Base-by-base conservation (phyloP, 2,329 filamentous ascomycete species). In the Aspergillus ochraceus region DNA sequence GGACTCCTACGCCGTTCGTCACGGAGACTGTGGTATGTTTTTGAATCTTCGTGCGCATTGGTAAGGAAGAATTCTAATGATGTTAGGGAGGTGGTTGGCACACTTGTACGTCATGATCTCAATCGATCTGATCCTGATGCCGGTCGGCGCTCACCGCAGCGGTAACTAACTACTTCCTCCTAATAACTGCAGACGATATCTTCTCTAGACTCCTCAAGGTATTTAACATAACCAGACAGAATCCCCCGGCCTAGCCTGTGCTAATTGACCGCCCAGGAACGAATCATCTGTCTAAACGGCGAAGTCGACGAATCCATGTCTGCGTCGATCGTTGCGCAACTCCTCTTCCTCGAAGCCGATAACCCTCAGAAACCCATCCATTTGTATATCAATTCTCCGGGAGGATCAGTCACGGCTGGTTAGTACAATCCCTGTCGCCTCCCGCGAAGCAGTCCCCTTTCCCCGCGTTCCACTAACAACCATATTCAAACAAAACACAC, bases 271-370 rank as follows among this genome's bases (percentile, higher is more conserved):
- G 24, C n/a, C 6, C 46, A 91, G 87, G 94, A 98, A 82, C 91
- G 94, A 64, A 98, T 98, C 71, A 85, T 99, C 71, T 97, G 91
- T 74, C 85, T 98, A 39, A 97, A 97, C 71, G 94, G 94, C 71
- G 84, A 90, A 71, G 92, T 98, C 59, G 90, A 98, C 79, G 91
- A 97, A 73, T 89, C 86, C 47, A 87, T 95, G 66, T 96, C 92
- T 42, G 94, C 95, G n/a, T 91, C 90, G 47, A 92, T 98, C 64
- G 94, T 98, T 29, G 92, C 95, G 1, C 96, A 99, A 75, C 87
- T 99, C 22, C 89, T 99, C 64, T 99, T 93, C 85, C 92, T 99
- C 76, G 96, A 99, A 83, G 95, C 94, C 70, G 95, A 99, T 73
- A 92, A 91, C 71, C 93, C 94, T 3, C 88, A 96, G 58, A 97